These are phyloP conservation scores for Malassezia cuniculi DNA, from an alignment of 1,284 basidiomycete species.

Conservation along the genomic window DNA sequence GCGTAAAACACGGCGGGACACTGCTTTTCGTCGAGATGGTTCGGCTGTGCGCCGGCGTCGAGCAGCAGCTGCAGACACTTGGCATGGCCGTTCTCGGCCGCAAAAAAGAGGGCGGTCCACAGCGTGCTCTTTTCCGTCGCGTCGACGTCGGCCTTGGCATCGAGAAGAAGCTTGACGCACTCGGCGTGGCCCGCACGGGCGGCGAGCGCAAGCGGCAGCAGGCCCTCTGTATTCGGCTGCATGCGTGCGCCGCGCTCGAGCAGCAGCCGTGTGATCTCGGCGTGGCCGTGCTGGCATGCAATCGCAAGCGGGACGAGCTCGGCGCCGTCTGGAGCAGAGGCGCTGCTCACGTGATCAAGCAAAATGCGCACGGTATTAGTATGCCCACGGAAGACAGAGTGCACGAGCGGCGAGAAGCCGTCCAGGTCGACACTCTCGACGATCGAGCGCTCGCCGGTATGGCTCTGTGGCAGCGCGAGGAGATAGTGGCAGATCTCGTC, in stretches of 20 bases:
- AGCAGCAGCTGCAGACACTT: conserved; percentile 67
- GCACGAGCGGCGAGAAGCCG: conserved; percentile 82
- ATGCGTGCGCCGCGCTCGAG: conserved; percentile 66
- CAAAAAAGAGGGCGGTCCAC: conserved; percentile 95
- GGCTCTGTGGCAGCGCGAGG: conserved; percentile 55
- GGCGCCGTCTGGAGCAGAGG: conserved; percentile 5
- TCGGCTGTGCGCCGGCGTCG: conserved; percentile 62
- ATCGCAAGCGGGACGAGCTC: conserved; percentile 70
- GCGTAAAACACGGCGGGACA: conserved; percentile 84
- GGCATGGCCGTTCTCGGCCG: conserved; percentile 72
- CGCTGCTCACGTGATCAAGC: conserved; percentile 30
- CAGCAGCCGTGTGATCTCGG: conserved; percentile 67
- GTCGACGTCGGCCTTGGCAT: conserved; percentile 48
- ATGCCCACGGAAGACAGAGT: conserved; percentile 76
- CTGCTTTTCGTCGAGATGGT: conserved; percentile 68
- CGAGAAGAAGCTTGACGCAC: conserved; percentile 67
- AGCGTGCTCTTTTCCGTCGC: conserved; percentile 83
- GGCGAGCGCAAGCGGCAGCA: conserved; percentile 93
- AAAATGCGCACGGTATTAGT: conserved; percentile 55
- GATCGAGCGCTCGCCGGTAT: not conserved
- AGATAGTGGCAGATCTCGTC: conserved; percentile 63
- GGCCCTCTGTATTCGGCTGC: conserved; percentile 77
- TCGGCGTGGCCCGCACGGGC: conserved; percentile 83
- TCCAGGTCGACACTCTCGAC: conserved; percentile 51
- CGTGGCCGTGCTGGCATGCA: conserved; percentile 77